Conservation (phyloP, 2,329 filamentous ascomycete species). For the Neocucurbitaria cava region DNA sequence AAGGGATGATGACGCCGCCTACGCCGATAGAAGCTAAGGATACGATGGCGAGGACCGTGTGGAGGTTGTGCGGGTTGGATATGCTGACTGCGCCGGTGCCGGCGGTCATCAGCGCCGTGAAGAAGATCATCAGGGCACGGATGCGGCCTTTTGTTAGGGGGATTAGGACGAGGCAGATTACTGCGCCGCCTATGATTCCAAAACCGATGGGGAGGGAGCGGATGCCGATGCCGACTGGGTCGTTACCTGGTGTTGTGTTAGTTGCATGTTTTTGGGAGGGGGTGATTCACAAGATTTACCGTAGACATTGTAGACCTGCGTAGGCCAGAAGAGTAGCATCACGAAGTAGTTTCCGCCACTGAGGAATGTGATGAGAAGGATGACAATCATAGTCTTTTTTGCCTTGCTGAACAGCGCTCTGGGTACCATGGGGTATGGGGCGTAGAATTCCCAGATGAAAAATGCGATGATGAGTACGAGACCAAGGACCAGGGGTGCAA, state of each 20-base stretch:
- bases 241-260: conserved; percentile 52
- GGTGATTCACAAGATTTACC: conserved; percentile 13
- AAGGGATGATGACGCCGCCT: conserved; percentile 72
- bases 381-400: conserved; percentile 39
- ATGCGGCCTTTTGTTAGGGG: conserved; percentile 65
- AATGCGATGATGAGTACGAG: conserved; percentile 57
- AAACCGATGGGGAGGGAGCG: conserved; percentile 70
- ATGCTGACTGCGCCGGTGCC: conserved; percentile 64
- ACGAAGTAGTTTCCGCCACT: conserved; percentile 46
- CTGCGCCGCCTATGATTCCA: conserved; percentile 67
- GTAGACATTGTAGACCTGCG: conserved; percentile 44
- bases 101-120: conserved; percentile 70
- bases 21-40: conserved; percentile 69
- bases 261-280: not conserved
- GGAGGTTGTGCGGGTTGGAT: conserved; percentile 60
- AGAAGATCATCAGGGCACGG: conserved; percentile 65
- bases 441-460: conserved; percentile 56
- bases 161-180: conserved; percentile 64
- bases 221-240: conserved; percentile 69
- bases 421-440: conserved; percentile 56
- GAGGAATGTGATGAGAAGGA: conserved; percentile 44
- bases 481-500: conserved; percentile 63
- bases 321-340: conserved; percentile 46
- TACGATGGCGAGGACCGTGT: conserved; percentile 64
- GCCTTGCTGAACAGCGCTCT: conserved; percentile 38